These are phyloP conservation scores for Collybia mongolica DNA, from an alignment of 768 basidiomycete species.

Conservation along the genomic window DNA sequence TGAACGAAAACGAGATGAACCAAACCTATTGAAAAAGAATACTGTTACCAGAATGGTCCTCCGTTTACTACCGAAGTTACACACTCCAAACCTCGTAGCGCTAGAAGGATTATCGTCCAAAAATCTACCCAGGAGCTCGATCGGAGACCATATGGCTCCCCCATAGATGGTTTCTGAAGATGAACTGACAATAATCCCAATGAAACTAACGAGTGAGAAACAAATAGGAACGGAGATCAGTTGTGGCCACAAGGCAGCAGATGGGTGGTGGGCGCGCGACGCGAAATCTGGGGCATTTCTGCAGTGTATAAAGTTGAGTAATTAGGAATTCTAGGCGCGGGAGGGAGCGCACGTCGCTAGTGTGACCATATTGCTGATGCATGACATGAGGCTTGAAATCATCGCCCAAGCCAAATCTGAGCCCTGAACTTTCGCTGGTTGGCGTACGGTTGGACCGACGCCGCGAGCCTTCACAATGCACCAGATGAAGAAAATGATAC, in stretches of 20 bases:
- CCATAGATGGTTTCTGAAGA: slow-evolving; percentile 76
- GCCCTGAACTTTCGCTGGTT: slow-evolving; percentile 62
- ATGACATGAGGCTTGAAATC: slow-evolving; percentile 70
- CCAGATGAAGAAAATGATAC: slow-evolving; percentile 75
- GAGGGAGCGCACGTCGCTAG: slow-evolving; percentile 52
- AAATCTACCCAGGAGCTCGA: slow-evolving; percentile 69
- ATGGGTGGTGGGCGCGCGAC: slow-evolving; percentile 54
- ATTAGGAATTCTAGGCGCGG: slow-evolving; percentile 5
- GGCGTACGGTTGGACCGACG: slow-evolving; percentile 71
- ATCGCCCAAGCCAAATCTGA: slow-evolving; percentile 74
- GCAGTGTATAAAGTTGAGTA: slow-evolving; percentile 16
- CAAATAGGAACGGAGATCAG: slow-evolving; percentile 69
- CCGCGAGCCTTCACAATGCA: slow-evolving; percentile 76
- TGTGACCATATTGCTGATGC: slow-evolving; percentile 79
- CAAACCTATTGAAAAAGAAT: slow-evolving; percentile 45
- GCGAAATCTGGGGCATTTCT: slow-evolving; percentile 80
- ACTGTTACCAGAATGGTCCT: neutral
- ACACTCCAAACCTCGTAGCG: slow-evolving; percentile 67
- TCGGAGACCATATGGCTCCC: slow-evolving; percentile 76
- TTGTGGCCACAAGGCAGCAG: slow-evolving; percentile 64
- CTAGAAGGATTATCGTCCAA: slow-evolving; percentile 60
- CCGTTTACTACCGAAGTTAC: slow-evolving; percentile 1
- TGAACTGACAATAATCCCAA: slow-evolving; percentile 82
- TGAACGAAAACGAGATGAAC: slow-evolving; percentile 78
- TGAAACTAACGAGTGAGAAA: slow-evolving; percentile 73